Percentiles rank a stretch among this genome's conserved stretches.
These are phyloP conservation scores for Omphalea diandra DNA, from an alignment of 441 rosid species.

Conservation along the genomic window DNA sequence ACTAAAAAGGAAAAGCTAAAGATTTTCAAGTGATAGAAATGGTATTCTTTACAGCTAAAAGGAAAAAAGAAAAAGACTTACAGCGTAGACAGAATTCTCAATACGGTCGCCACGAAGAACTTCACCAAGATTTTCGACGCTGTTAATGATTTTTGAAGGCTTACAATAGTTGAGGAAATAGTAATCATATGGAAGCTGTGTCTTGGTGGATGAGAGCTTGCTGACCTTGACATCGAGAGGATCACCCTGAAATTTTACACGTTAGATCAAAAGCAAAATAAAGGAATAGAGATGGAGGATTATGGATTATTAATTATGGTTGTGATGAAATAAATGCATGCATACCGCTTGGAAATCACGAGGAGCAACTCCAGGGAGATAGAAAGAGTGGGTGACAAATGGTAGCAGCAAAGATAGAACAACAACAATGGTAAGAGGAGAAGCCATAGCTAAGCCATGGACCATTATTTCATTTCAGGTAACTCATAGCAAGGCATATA, in stretches of 20 bases:
- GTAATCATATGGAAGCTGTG: constrained; percentile 85
- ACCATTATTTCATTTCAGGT: not conserved
- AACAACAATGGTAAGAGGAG: not conserved
- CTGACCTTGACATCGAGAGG: constrained; percentile 71
- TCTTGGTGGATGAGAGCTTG: constrained; percentile 82
- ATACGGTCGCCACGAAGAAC: constrained; percentile 91
- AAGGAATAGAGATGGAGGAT: not conserved
- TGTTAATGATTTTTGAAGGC: constrained; percentile 62
- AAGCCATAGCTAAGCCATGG: constrained; percentile 1
- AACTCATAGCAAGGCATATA: too few species aligned
- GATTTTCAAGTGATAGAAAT: too few species aligned
- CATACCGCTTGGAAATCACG: constrained; percentile 22
- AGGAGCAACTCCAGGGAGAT: constrained; percentile 30
- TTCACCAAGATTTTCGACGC: constrained; percentile 83
- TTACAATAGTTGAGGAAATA: constrained; percentile 67
- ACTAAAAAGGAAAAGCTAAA: constrained; percentile 35
- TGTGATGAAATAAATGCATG: too few species aligned
- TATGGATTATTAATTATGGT: too few species aligned
- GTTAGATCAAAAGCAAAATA: not conserved
- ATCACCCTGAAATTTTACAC: constrained; percentile 40
- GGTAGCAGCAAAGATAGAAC: not conserved
- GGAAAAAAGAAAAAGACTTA: constrained; percentile 28
- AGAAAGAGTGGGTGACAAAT: constrained; percentile 11
- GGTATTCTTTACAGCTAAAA: too few species aligned
- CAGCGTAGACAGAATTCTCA: constrained; percentile 79